Evolutionary conservation across 2,329 filamentous ascomycete species (phyloP).

Genomic region (Cytospora mali): DNA sequence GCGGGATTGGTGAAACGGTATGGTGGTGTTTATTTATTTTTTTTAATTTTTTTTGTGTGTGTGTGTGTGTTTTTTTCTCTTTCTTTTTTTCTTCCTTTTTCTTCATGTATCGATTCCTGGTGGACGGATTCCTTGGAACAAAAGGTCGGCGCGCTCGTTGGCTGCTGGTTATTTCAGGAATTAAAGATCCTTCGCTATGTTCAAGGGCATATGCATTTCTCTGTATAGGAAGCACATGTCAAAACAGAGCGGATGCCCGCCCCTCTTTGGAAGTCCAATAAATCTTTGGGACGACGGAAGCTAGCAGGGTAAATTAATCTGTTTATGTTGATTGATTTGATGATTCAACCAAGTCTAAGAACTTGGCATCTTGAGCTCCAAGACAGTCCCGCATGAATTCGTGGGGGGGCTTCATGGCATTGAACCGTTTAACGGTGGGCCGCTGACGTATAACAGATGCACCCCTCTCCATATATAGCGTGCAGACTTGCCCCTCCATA

Average conservation of each 20-base stretch:
- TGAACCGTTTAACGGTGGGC: background rate
- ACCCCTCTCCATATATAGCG: conserved; percentile 13
- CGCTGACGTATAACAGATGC: conserved; percentile 13
- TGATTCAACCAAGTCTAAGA: background rate
- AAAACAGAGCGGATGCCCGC: background rate
- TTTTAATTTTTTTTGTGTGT: too few relatives aligned
- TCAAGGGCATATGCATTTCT: conserved; percentile 1
- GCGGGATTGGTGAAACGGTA: background rate
- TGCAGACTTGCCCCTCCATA: conserved; percentile 8
- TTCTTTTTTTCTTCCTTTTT: too few relatives aligned
- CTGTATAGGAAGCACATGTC: background rate
- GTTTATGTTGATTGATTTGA: background rate
- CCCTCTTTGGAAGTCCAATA: background rate
- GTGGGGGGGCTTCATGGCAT: background rate
- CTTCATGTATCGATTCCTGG: conserved; percentile 2
- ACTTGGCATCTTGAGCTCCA: background rate
- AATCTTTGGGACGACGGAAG: too few relatives aligned
- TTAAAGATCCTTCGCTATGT: conserved; percentile 13
- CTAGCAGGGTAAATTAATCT: background rate
- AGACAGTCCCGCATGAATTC: background rate
- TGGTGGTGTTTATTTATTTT: too few relatives aligned
- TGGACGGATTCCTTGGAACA: conserved; percentile 2
- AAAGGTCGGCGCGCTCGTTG: conserved; percentile 13
- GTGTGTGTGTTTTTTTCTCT: too few relatives aligned
- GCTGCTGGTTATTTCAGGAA: conserved; percentile 12